Base-by-base conservation (phyloP, 2,329 filamentous ascomycete genomes). In the Curvularia verruculosa region DNA sequence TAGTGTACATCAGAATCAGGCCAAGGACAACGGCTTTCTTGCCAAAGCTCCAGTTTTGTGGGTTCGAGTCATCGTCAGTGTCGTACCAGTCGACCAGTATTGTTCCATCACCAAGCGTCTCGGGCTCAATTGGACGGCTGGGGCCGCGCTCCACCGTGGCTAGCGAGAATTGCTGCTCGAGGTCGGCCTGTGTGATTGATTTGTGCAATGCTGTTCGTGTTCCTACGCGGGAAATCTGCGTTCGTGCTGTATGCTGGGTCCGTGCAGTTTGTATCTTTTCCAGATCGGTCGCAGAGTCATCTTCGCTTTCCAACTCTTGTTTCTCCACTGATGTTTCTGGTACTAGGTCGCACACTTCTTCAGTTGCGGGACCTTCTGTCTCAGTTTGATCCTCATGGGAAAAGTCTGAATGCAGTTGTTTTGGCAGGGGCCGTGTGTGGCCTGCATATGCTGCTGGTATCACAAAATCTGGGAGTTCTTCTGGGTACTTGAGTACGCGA, bases 1-100 rank as follows among this genome's bases (percentile, higher is more conserved):
- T 84, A 0, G 86, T 88, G 84, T 88, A 78, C 84, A 87, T 58
- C 4, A 85, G 61, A 56, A 81, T 79, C 60, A 77, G 72, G 3
- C 66, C 48, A 0, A 76, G 68, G 2, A 78, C 77, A 5, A 78
- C 64, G 0, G 61, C 56, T 47, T 78, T 78, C 58, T 73, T 77
- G 19, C 60, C 58, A 29, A 67, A 65, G 6, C 63, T 55, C 76
- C 76, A 79, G 53, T 79, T 79, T 65, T 78, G 71, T 1, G 77
- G 77, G 49, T 79, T 79, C 1, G 69, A 70, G 0, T 70, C 49
- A 37, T 78, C 75, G 43, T 76, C 73, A 2, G 76, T 79, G 0
- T 72, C 73, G 53, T 80, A 81, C 77, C 78, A 81, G 55, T 80
- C 78, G 0, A 81, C 75, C 1, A 79, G 49, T 19, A 78, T 71